A percentile compares a stretch with the other conserved stretches of the same genome.
Evolutionary conservation across 139 green algal genomes (phyloP).

Genomic region (Axilococcus clingmanii): DNA sequence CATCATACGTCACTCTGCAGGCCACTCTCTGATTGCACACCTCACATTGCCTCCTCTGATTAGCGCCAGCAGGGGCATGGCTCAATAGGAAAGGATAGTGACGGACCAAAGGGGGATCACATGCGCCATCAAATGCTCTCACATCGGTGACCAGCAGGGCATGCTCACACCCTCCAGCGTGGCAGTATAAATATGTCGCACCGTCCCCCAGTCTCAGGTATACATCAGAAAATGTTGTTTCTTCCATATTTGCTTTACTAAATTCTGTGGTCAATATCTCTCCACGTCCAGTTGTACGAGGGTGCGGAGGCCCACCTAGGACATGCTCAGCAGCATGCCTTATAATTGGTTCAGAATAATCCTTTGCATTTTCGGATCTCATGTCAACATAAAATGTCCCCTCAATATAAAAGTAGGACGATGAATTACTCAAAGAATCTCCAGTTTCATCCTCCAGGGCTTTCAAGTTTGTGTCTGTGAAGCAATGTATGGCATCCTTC

Average conservation of each 20-base stretch:
- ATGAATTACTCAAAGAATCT: conserved; percentile 1
- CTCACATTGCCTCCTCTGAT: conserved; percentile 28
- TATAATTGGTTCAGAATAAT: conserved; percentile 21
- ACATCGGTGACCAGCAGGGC: conserved; percentile 42
- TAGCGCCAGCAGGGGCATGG: neutral
- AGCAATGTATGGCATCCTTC: conserved; percentile 29
- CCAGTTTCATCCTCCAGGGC: conserved; percentile 7
- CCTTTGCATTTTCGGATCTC: conserved; percentile 4
- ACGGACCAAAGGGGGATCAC: conserved; percentile 18
- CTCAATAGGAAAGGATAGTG: conserved; percentile 27
- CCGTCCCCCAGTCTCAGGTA: conserved; percentile 26
- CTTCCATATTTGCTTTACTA: conserved; percentile 22
- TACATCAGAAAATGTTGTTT: conserved; percentile 20
- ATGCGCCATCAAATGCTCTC: conserved; percentile 25
- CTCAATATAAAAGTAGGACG: conserved; percentile 44
- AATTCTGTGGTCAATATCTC: conserved; percentile 10
- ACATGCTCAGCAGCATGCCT: conserved; percentile 3
- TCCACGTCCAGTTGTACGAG: neutral
- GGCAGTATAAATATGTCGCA: conserved; percentile 44
- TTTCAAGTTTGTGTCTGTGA: conserved; percentile 22
- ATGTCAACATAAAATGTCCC: conserved; percentile 44
- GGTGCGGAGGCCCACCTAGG: conserved; percentile 8
- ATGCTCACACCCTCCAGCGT: conserved; percentile 63
- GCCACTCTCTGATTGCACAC: conserved; percentile 29
- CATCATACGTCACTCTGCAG: conserved; percentile 44